phyloP scores from a whole-genome alignment of 257 asterid species.

The Solanum tarapatanum region DNA sequence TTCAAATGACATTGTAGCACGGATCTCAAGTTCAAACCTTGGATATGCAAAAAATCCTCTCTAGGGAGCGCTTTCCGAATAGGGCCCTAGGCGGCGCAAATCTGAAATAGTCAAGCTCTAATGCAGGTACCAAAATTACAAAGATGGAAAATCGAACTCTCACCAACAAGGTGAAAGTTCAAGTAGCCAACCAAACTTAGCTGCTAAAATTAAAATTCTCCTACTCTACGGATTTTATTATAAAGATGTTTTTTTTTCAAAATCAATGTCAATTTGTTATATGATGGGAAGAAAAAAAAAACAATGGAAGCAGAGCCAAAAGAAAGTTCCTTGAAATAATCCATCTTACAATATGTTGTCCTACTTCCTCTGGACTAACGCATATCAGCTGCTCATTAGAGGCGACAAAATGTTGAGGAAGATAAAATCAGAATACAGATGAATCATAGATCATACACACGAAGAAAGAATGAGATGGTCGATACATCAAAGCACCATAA shows the following conservation, averaged over 20 bases:
- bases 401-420: background rate
- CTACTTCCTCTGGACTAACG: background rate
- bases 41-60: no score
- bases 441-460: background rate
- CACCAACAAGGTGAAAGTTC: background rate
- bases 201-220: background rate
- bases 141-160: background rate
- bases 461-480: background rate
- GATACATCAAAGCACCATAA: background rate
- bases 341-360: background rate
- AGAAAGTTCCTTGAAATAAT: background rate
- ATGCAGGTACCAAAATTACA: background rate
- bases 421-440: background rate
- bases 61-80: background rate
- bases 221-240: background rate
- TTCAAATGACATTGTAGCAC: background rate
- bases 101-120: no score
- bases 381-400: background rate
- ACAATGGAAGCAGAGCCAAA: background rate
- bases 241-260: background rate
- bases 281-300: background rate
- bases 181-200: background rate
- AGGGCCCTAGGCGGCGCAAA: no score
- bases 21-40: no score
- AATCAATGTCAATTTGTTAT: background rate